Percentiles rank a stretch among this genome's conserved stretches.
These are phyloP conservation scores for Cutaneotrichosporon sp. DNA, from an alignment of 1,284 basidiomycete species.

Conservation along the genomic window DNA sequence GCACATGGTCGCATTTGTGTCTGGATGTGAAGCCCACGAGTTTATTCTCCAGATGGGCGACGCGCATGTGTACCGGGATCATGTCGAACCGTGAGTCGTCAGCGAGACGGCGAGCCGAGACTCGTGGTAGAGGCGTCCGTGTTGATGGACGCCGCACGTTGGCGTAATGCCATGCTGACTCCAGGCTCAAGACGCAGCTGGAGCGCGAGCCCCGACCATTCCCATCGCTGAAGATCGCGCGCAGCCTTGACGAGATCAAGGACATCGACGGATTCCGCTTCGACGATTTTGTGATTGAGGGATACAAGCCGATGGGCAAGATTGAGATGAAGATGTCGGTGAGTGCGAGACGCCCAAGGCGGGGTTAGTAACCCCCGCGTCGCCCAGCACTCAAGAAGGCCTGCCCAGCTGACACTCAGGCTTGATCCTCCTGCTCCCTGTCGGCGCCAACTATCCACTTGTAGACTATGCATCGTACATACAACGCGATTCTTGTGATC, in stretches of 20 bases:
- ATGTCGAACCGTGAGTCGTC: conserved; percentile 64
- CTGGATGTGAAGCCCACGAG: conserved; percentile 77
- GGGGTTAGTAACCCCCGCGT: no score
- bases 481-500: background rate
- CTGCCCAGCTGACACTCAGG: background rate
- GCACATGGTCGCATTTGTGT: conserved; percentile 92
- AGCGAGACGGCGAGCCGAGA: background rate
- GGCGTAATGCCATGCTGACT: no score
- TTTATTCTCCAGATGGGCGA: conserved; percentile 92
- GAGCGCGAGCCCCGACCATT: conserved; percentile 72
- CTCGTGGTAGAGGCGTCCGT: no score
- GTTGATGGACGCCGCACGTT: no score
- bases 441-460: background rate
- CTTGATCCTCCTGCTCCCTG: background rate
- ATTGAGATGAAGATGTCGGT: conserved; percentile 98
- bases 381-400: no score
- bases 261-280: conserved; percentile 75
- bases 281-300: conserved; percentile 78
- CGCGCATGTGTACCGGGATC: conserved; percentile 92
- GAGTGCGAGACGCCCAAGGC: background rate
- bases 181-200: conserved; percentile 66
- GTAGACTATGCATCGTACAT: conserved; percentile 4
- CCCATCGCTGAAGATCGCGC: conserved; percentile 70
- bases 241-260: conserved; percentile 56
- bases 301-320: conserved; percentile 76